Base-by-base conservation (phyloP, 1,139 yeast genomes). In the Komagataea norvegica region DNA sequence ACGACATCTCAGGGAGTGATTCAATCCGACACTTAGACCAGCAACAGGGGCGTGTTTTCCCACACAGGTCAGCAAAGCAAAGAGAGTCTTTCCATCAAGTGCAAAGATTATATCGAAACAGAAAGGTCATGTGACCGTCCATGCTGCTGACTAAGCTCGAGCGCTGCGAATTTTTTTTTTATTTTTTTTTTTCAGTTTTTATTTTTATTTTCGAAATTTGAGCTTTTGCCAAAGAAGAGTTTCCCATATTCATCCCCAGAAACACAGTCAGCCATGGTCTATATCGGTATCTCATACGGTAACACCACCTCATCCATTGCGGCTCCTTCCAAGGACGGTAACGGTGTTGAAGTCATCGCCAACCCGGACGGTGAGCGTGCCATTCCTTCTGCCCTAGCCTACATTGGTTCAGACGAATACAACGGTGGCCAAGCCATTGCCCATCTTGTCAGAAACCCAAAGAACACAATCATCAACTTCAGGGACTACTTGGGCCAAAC, bases 341-440 rank as follows among this genome's bases (percentile, higher is more conserved):
- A 84, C 62, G 47, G 47, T 25, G 94, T 88, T 45, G 96, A 91
- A 59, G 95, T 91, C 49, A 91, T 91, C 62, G 98, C 98, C 53
- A 91, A 91, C 76, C 96, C 94, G 54, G 98, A 91, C 60, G 99
- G 99, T 62, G 98, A 93, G 67, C 88, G 98, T 69, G 76, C 93
- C 45, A 91, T 91, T 59, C 96, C 97, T 47, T 84, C 97, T 18
- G 85, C 85, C 41, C 72, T 91, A 48, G 81, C 97, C 13, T 91
- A 89, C 62, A 88, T 88, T 45, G 96, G 94, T 47, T 81, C 75
- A 40, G 97, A 91, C 61, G 98, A 91, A 68, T 91, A 86, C 68
- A 96, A 91, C 61, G 99, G 99, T 45, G 83, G 87, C 48, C 97
- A 93, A 70, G 98, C 98, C 45, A 69, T 81, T 56, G 86, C 88